These are phyloP conservation scores for Leucoagaricus sp. DNA, from an alignment of 1,284 basidiomycete species.

Conservation along the genomic window DNA sequence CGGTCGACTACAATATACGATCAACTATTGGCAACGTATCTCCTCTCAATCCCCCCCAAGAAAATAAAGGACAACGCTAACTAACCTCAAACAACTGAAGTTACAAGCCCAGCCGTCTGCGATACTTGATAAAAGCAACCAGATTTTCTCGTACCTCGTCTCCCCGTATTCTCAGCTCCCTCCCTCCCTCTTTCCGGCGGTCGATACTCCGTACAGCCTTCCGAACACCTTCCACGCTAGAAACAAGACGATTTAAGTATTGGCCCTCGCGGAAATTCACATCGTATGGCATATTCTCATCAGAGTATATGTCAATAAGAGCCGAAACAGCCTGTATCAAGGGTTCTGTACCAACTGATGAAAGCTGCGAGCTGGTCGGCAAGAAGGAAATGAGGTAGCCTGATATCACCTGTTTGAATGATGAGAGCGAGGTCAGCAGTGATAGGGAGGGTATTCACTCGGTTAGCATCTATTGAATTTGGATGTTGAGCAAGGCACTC, in stretches of 20 bases:
- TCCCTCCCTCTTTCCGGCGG: conserved; percentile 55
- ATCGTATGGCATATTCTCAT: conserved; percentile 86
- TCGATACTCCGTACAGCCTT: conserved; percentile 62
- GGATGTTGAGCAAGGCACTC: conserved; percentile 78
- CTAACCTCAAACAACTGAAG: not conserved
- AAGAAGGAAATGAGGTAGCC: conserved; percentile 65
- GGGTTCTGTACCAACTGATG: conserved; percentile 62
- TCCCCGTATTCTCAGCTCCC: conserved; percentile 57
- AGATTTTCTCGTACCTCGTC: conserved; percentile 84
- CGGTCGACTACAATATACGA: no score
- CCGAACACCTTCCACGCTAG: conserved; percentile 57
- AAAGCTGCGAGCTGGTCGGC: conserved; percentile 38
- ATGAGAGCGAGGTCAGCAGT: not conserved
- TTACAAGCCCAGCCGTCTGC: conserved; percentile 58
- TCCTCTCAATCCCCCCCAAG: no score
- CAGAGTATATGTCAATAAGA: conserved; percentile 93
- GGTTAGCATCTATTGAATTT: conserved; percentile 68
- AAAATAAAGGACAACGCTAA: no score
- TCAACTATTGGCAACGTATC: not conserved
- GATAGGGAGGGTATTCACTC: conserved; percentile 42
- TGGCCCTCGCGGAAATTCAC: conserved; percentile 69
- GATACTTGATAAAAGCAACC: conserved; percentile 86
- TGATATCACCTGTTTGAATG: conserved; percentile 59
- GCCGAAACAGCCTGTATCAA: conserved; percentile 84
- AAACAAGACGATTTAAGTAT: conserved; percentile 54